phyloP scores from a whole-genome alignment of 108 stramenopile genomes.

The Ochromonas danica region DNA sequence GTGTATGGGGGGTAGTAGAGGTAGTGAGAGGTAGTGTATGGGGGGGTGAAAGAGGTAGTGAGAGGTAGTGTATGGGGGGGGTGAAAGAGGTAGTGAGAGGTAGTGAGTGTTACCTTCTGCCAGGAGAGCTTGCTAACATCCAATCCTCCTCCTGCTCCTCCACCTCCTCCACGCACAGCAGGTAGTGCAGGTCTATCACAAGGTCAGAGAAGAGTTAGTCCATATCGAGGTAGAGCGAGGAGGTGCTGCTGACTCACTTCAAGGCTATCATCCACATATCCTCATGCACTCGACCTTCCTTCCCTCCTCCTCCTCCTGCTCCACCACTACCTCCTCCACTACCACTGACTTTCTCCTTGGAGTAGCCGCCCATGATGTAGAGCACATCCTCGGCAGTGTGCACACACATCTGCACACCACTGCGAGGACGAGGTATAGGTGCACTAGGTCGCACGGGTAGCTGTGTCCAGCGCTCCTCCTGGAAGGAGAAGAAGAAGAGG shows the following conservation, averaged over 20 bases:
- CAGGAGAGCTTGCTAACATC: constrained; percentile 43
- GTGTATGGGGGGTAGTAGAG: too few relatives aligned
- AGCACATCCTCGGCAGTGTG: constrained; percentile 41
- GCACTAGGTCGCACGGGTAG: constrained; percentile 5
- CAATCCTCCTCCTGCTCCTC: background rate
- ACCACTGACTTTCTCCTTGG: constrained; percentile 32
- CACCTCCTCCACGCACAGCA: too few relatives aligned
- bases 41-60: background rate
- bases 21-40: too few relatives aligned
- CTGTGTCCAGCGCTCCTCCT: constrained; percentile 50
- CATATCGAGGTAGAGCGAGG: background rate
- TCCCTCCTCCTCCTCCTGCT: background rate
- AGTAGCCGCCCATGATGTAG: constrained; percentile 49
- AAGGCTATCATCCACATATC: constrained; percentile 59
- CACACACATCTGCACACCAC: constrained; percentile 49
- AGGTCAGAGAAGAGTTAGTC: too few relatives aligned
- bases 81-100: background rate
- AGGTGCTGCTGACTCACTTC: constrained; percentile 36
- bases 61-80: background rate
- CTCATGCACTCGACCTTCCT: constrained; percentile 44
- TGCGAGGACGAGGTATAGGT: constrained; percentile 40
- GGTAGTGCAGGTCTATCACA: too few relatives aligned
- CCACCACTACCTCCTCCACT: background rate
- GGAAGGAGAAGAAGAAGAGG: constrained; percentile 53
- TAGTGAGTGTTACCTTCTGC: constrained; percentile 37